phyloP scores from a whole-genome alignment of 805 yeast species.

The Wickerhamiella parazyma region DNA sequence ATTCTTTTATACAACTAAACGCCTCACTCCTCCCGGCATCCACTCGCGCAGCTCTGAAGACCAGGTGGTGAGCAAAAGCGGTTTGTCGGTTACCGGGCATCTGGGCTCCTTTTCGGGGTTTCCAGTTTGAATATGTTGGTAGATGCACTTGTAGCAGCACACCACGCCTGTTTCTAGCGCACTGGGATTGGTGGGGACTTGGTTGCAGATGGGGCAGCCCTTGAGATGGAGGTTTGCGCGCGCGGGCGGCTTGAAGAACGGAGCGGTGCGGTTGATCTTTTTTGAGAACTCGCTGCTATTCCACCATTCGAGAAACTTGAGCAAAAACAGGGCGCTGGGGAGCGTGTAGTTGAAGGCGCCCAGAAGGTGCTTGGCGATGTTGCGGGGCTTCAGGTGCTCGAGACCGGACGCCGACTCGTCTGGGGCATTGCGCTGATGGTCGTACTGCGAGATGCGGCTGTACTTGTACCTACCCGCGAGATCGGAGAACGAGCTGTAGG shows the following conservation, averaged over 20 bases:
- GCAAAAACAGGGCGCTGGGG: slow-evolving; percentile 67
- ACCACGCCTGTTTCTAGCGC: slow-evolving; percentile 85
- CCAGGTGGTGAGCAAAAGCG: slow-evolving; percentile 47
- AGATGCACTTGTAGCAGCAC: slow-evolving; percentile 78
- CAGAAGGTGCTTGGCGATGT: slow-evolving; percentile 5
- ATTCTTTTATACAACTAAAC: slow-evolving; percentile 43
- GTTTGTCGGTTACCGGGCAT: slow-evolving; percentile 74
- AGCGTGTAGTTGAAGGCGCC: slow-evolving; percentile 32
- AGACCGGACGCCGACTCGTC: slow-evolving; percentile 7
- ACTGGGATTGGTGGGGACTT: slow-evolving; percentile 53
- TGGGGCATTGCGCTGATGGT: slow-evolving; percentile 12
- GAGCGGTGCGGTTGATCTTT: slow-evolving; percentile 12
- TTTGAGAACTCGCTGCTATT: slow-evolving; percentile 56
- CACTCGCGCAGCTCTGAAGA: slow-evolving; percentile 45
- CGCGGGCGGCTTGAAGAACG: slow-evolving; percentile 13
- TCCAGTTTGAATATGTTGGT: slow-evolving; percentile 41
- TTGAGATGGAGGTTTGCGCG: slow-evolving; percentile 15
- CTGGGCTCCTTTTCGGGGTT: slow-evolving; percentile 42
- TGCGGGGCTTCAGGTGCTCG: slow-evolving; percentile 2
- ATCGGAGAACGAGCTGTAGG: slow-evolving; percentile 51
- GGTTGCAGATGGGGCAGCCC: slow-evolving; percentile 58
- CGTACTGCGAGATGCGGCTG: slow-evolving; percentile 38
- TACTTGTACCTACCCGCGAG: slow-evolving; percentile 48
- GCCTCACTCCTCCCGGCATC: slow-evolving; percentile 62
- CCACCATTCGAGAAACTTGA: slow-evolving; percentile 93